Evolutionary conservation across 371 early-diverging fungal genomes (phyloP).

Genomic region (Blakeslea trispora): DNA sequence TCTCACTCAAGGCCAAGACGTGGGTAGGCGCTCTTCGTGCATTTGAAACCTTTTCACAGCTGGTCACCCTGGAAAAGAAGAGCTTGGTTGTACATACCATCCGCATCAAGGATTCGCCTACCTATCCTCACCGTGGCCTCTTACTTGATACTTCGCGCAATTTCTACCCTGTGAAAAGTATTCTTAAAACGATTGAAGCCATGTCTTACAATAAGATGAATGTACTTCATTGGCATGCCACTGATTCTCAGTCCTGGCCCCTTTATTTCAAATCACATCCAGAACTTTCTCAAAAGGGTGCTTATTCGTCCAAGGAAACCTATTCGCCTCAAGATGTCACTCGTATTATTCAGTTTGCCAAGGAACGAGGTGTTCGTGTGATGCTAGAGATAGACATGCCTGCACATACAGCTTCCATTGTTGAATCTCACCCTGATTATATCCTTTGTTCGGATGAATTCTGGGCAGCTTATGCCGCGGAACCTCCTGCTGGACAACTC

Average conservation of each 20-base stretch:
- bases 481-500: slow-evolving; percentile 79
- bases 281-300: slow-evolving; percentile 65
- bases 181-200: slow-evolving; percentile 72
- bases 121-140: slow-evolving; percentile 74
- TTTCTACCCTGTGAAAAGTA: slow-evolving; percentile 63
- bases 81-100: slow-evolving; percentile 53
- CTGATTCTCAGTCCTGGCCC: slow-evolving; percentile 81
- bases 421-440: slow-evolving; percentile 47
- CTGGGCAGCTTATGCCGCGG: slow-evolving; percentile 58
- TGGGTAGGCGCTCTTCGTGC: slow-evolving; percentile 82
- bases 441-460: slow-evolving; percentile 48
- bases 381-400: slow-evolving; percentile 83
- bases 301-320: slow-evolving; percentile 57
- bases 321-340: slow-evolving; percentile 66
- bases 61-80: slow-evolving; percentile 45
- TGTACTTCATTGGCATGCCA: slow-evolving; percentile 82
- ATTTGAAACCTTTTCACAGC: slow-evolving; percentile 75
- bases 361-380: slow-evolving; percentile 75
- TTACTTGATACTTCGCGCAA: slow-evolving; percentile 79
- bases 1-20: slow-evolving; percentile 61
- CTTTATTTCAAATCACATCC: slow-evolving; percentile 65
- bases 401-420: slow-evolving; percentile 67
- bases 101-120: slow-evolving; percentile 69
- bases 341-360: slow-evolving; percentile 62
- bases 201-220: slow-evolving; percentile 82